phyloP scores from a whole-genome alignment of 106 monocot species.

The Triglochin maritima region DNA sequence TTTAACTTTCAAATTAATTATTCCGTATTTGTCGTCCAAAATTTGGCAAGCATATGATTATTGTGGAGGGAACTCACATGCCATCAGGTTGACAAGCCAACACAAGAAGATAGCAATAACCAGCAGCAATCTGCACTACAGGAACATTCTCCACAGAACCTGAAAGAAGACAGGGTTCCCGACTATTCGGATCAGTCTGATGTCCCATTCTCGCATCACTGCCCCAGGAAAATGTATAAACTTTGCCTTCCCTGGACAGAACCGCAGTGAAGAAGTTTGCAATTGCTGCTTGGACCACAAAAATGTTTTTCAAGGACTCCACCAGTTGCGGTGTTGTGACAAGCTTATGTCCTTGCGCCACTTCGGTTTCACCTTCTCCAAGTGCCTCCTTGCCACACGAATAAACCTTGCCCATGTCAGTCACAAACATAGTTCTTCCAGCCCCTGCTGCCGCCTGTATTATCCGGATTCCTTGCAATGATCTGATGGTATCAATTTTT shows the following conservation, averaged over 20 bases:
- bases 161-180: constrained; percentile 55
- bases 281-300: constrained; percentile 86
- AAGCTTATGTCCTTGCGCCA: constrained; percentile 49
- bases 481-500: constrained; percentile 33
- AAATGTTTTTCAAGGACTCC: constrained; percentile 76
- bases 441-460: constrained; percentile 95
- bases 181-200: constrained; percentile 71
- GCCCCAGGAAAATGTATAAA: constrained; percentile 97
- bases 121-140: constrained; percentile 98
- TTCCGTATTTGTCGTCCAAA: no score
- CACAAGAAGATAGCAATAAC: constrained; percentile 93
- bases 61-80: constrained; percentile 52
- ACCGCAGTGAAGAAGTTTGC: constrained; percentile 97
- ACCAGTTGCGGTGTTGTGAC: constrained; percentile 59
- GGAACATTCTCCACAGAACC: constrained; percentile 78
- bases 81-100: constrained; percentile 79
- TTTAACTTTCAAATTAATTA: not conserved
- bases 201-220: constrained; percentile 69
- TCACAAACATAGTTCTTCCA: constrained; percentile 90
- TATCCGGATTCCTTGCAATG: constrained; percentile 82
- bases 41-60: no score
- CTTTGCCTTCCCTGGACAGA: constrained; percentile 82
- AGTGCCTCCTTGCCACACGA: constrained; percentile 92
- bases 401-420: constrained; percentile 76
- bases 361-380: constrained; percentile 71